phyloP scores from a whole-genome alignment of 179 eudicot genomes.

The Heliamphora ciliata region DNA sequence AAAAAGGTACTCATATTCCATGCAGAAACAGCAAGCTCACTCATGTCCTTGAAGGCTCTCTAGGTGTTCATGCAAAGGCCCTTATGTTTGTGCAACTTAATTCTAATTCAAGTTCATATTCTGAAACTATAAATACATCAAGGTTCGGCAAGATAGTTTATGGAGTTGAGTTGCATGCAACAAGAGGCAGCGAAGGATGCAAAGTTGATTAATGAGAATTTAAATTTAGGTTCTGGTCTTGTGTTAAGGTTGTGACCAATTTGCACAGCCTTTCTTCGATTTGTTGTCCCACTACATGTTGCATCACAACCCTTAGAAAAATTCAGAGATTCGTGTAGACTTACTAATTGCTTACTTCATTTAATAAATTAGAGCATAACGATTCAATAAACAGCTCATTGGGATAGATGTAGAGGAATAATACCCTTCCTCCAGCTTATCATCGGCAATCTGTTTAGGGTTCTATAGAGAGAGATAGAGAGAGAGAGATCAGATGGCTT shows the following conservation, averaged over 20 bases:
- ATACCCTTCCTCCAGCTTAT: no score
- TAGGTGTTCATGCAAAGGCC: slow-evolving; percentile 99
- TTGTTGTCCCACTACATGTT: background rate
- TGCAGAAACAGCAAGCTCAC: slow-evolving; percentile 98
- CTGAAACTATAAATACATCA: slow-evolving; percentile 76
- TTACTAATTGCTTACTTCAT: no score
- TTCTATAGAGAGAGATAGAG: background rate
- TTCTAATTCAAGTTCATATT: slow-evolving; percentile 59
- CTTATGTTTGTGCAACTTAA: slow-evolving; percentile 55
- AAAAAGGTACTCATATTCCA: slow-evolving; percentile 58
- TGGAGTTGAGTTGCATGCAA: slow-evolving; percentile 83
- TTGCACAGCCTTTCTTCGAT: background rate
- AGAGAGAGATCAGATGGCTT: slow-evolving; percentile 18
- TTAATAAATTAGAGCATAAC: no score
- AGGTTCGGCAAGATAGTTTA: slow-evolving; percentile 95
- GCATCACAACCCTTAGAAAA: background rate
- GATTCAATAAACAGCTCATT: no score
- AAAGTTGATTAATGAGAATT: background rate
- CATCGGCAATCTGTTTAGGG: no score
- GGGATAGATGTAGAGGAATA: no score
- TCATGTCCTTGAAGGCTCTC: slow-evolving; percentile 77
- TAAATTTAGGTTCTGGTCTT: no score
- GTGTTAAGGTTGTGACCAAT: no score
- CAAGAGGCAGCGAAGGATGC: slow-evolving; percentile 70
- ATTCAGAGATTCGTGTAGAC: no score